phyloP scores from a whole-genome alignment of 2,329 filamentous ascomycete genomes.

The Pyrenophora seminiperda region DNA sequence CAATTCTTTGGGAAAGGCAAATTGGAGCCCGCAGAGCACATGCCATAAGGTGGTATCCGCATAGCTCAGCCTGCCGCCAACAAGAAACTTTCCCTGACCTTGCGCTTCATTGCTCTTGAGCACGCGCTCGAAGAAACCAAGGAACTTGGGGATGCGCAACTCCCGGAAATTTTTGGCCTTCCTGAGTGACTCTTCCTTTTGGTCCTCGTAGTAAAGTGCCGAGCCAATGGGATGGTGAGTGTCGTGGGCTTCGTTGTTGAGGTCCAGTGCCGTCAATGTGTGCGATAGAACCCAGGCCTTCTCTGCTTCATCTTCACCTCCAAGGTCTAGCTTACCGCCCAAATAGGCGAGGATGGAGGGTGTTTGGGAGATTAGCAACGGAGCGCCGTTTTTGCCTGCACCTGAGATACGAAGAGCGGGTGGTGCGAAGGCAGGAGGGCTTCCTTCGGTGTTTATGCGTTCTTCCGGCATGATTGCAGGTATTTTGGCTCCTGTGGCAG shows the following conservation, averaged over 20 bases:
- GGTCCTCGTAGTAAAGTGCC: conserved; percentile 71
- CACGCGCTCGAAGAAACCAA: conserved; percentile 72
- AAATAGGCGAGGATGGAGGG: conserved; percentile 76
- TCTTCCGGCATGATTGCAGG: conserved; percentile 54
- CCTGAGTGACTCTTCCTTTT: conserved; percentile 68
- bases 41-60: conserved; percentile 78
- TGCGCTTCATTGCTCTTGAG: conserved; percentile 62
- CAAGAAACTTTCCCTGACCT: conserved; percentile 66
- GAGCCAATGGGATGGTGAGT: conserved; percentile 72
- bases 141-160: conserved; percentile 71
- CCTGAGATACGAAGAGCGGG: conserved; percentile 64
- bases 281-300: conserved; percentile 67
- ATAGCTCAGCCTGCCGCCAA: conserved; percentile 68
- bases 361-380: conserved; percentile 69
- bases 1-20: conserved; percentile 73
- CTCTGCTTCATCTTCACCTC: conserved; percentile 55
- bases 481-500: conserved; percentile 51
- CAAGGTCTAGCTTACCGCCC: conserved; percentile 63
- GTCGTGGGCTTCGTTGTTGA: conserved; percentile 75
- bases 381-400: conserved; percentile 57
- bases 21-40: conserved; percentile 61
- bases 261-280: conserved; percentile 71
- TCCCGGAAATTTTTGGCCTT: conserved; percentile 63
- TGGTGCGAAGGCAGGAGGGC: conserved; percentile 69
- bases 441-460: conserved; percentile 56